Percentiles rank a stretch among this genome's conserved stretches.
These are phyloP conservation scores for Prunus davidiana DNA, from an alignment of 306 rosid species.

Conservation along the genomic window DNA sequence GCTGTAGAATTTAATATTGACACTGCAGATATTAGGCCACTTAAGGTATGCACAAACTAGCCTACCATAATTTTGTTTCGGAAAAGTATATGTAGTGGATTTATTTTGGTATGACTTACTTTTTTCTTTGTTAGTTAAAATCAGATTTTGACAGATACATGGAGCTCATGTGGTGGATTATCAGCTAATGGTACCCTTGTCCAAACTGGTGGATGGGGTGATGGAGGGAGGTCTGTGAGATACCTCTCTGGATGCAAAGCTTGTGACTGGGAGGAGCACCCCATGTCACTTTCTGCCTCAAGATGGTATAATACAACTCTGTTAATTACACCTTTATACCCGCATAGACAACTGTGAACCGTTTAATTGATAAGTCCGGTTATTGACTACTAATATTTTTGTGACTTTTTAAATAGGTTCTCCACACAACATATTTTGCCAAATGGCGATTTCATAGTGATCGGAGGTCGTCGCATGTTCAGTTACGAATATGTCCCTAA, in stretches of 20 bases:
- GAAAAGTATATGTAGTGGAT: too few species aligned
- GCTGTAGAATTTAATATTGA: constrained; percentile 9
- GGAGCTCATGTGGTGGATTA: constrained; percentile 17
- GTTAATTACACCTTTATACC: neutral
- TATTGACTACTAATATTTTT: neutral
- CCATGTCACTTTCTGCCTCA: neutral
- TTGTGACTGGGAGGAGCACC: constrained; percentile 45
- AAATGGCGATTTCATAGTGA: constrained; percentile 52
- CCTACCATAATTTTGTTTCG: neutral
- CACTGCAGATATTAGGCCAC: constrained; percentile 8
- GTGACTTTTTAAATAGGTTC: constrained; percentile 30
- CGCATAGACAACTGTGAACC: too few species aligned
- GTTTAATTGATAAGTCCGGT: too few species aligned
- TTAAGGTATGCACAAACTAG: neutral
- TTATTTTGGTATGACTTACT: neutral
- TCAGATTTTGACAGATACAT: constrained; percentile 14
- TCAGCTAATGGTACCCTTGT: constrained; percentile 14
- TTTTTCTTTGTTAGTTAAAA: neutral
- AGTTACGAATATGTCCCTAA: constrained; percentile 65
- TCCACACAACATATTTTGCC: constrained; percentile 59
- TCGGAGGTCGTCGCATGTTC: constrained; percentile 53
- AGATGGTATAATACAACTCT: neutral
- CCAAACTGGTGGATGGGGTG: constrained; percentile 19
- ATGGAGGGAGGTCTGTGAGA: constrained; percentile 7
- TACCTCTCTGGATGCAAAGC: constrained; percentile 6